Base-by-base conservation (phyloP, 1,139 yeast species). In the Yarrowia galli region DNA sequence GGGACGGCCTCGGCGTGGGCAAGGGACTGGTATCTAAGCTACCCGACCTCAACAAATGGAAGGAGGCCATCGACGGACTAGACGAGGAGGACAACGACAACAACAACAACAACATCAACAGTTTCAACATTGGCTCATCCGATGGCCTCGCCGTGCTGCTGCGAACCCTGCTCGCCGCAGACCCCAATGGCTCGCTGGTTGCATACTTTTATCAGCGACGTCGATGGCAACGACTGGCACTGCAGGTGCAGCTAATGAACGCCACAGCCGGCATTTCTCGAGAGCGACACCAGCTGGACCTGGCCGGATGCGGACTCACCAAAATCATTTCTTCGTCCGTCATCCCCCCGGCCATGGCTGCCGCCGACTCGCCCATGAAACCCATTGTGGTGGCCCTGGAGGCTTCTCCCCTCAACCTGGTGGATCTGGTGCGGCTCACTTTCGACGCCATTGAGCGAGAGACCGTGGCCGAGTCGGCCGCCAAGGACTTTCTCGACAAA, bases 401-500 rank as follows among this genome's bases (percentile, higher is more conserved):
- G 66, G 56, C 54, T 12, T 61, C 66, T 12, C 66, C 66, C 15
- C 56, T 61, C 56, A 61, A 61, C 56, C 46, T 61, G 45, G 54
- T 61, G 54, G 66, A 48, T 46, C 56, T 61, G 54, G 66, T 61
- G 56, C 66, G 66, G 43, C 56, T 61, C 36, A 61, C 66, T 32
- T 61, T 61, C 18, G 66, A 61, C 46, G 54, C 66, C n/a, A 61
- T 61, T 23, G 66, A 61, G 36, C 66, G 66, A 9, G 66, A 61
- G 46, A 46, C 66, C 12, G 54, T 61, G 45, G 45, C 54, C 18
- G 66, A 61, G 56, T 36, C 66, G 12, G 66, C 66, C 5, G 54
- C 66, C 56, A 61, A 61, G 56, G 66, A 61, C 66, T 61, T 61
- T 32, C 38, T 79, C 54, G 81, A 79, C 68, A 69, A 70, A 4